A percentile compares a stretch with the other conserved stretches of the same genome.
These are phyloP conservation scores for Thalassiosira hispida DNA, from an alignment of 352 stramenopile species.

Conservation along the genomic window DNA sequence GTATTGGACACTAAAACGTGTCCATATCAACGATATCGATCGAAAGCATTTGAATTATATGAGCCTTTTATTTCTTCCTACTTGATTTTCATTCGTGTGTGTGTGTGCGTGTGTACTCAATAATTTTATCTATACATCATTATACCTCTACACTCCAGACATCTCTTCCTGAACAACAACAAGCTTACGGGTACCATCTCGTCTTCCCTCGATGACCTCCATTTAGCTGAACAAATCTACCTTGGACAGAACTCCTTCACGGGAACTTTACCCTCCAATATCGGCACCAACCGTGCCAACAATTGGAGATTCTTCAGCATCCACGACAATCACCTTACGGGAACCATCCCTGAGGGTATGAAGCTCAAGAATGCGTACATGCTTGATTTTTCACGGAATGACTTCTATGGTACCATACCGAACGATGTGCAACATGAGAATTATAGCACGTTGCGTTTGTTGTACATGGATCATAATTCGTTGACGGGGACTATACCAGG, in stretches of 20 bases:
- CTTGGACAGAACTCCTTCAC: slow-evolving; percentile 70
- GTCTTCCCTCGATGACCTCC: slow-evolving; percentile 47
- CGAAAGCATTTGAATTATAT: too few species aligned
- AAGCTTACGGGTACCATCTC: slow-evolving; percentile 73
- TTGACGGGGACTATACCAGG: slow-evolving; percentile 65
- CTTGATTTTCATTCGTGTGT: slow-evolving; percentile 1
- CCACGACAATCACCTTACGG: slow-evolving; percentile 50
- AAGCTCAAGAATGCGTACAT: slow-evolving; percentile 40
- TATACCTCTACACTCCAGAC: slow-evolving; percentile 29
- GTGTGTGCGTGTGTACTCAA: not conserved
- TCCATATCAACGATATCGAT: not conserved
- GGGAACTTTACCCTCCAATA: slow-evolving; percentile 63
- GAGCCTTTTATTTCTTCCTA: too few species aligned
- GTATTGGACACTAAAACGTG: not conserved
- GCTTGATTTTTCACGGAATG: slow-evolving; percentile 57
- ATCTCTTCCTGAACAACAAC: slow-evolving; percentile 79
- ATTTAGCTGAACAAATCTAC: slow-evolving; percentile 70
- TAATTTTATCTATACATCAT: slow-evolving; percentile 10
- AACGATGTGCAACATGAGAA: slow-evolving; percentile 47
- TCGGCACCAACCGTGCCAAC: slow-evolving; percentile 54
- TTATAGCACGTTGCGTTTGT: slow-evolving; percentile 57
- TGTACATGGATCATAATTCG: slow-evolving; percentile 72
- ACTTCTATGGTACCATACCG: slow-evolving; percentile 53
- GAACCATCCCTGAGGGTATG: slow-evolving; percentile 39
- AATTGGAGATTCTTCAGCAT: slow-evolving; percentile 55